phyloP scores from a whole-genome alignment of 331 rosid species.

The Acacia concinna region DNA sequence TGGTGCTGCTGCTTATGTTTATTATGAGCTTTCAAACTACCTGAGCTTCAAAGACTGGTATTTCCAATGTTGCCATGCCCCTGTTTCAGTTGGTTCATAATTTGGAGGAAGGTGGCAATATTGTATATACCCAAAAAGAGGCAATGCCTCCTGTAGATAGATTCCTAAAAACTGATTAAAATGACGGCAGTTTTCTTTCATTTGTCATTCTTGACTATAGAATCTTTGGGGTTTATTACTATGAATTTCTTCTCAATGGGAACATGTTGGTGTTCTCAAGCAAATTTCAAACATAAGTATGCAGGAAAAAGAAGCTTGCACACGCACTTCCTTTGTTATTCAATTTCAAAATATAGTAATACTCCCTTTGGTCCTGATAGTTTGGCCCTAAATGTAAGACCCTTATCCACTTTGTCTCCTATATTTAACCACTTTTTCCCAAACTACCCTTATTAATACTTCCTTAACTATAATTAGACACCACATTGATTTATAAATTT shows the following conservation, averaged over 20 bases:
- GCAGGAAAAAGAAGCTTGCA: background rate
- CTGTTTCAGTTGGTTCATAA: background rate
- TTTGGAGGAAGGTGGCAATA: background rate
- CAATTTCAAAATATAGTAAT: background rate
- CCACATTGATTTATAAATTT: no score
- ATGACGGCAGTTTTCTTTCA: slow-evolving; percentile 10
- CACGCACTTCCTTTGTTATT: background rate
- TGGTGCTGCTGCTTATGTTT: slow-evolving; percentile 97
- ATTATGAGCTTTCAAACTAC: slow-evolving; percentile 94
- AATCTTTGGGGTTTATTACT: background rate
- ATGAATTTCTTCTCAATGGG: background rate
- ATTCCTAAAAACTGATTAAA: slow-evolving; percentile 1
- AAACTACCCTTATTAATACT: no score
- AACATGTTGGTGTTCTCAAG: background rate
- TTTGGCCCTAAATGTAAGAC: no score
- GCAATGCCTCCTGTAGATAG: background rate
- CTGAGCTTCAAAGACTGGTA: slow-evolving; percentile 92
- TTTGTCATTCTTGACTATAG: slow-evolving; percentile 5
- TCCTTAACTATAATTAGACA: no score
- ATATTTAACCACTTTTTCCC: no score
- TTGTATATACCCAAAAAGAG: background rate
- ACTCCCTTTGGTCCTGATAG: no score
- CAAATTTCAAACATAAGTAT: background rate
- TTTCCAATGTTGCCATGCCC: slow-evolving; percentile 29
- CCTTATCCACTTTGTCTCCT: no score